phyloP scores from a whole-genome alignment of 345 rosid genomes.

The Diplotaxis tenuifolia region DNA sequence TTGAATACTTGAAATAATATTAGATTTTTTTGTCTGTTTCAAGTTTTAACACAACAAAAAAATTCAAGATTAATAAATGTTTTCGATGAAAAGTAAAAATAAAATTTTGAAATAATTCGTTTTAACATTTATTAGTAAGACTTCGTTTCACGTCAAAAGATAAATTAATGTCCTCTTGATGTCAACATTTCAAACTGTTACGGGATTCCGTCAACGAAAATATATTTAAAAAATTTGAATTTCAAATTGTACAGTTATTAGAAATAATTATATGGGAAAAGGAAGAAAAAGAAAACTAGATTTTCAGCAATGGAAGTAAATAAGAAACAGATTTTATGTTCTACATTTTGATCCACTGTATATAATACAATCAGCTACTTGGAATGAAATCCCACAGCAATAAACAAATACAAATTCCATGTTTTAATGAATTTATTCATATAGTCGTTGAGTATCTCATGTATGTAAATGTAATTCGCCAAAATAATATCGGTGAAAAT shows the following conservation, averaged over 20 bases:
- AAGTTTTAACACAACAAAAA: not conserved
- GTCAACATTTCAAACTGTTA: not conserved
- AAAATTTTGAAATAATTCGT: not conserved
- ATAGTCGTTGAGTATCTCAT: not conserved
- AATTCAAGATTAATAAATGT: not conserved
- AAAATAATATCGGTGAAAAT: not conserved
- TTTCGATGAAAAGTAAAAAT: not conserved
- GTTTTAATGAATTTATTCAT: not conserved
- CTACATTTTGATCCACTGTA: not conserved
- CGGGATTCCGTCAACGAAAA: not conserved
- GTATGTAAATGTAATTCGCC: not conserved
- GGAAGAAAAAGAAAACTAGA: not conserved
- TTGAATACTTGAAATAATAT: not conserved
- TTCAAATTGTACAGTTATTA: not conserved
- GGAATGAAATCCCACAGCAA: not conserved
- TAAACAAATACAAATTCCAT: not conserved
- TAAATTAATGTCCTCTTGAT: not conserved
- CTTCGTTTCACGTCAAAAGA: not conserved
- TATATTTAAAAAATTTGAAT: not conserved
- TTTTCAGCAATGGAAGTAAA: not conserved
- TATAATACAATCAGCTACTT: not conserved
- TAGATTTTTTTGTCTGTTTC: not conserved
- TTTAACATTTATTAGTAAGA: not conserved
- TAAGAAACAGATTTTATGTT: not conserved
- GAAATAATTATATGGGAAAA: not conserved